phyloP scores from a whole-genome alignment of 2,329 filamentous ascomycete species.

The Aplosporella prunicola region DNA sequence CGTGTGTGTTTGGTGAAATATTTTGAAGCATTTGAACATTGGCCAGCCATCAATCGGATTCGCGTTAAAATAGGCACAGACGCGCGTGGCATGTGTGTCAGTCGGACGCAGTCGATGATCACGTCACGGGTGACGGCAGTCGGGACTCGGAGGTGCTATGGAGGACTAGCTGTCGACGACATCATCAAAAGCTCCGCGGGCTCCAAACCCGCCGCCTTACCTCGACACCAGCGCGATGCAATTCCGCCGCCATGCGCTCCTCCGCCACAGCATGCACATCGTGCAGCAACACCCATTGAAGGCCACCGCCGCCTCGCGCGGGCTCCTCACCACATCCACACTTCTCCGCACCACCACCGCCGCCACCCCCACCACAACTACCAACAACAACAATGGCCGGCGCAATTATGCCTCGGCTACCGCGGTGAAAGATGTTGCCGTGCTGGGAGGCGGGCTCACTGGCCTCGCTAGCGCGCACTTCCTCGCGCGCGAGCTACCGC shows the following conservation, averaged over 20 bases:
- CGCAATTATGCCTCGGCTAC: slow-evolving; percentile 17
- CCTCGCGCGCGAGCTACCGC: slow-evolving; percentile 57
- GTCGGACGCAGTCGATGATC: too few relatives aligned
- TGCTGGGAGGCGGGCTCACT: slow-evolving; percentile 44
- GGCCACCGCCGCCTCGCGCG: neutral
- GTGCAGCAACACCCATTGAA: slow-evolving; percentile 3
- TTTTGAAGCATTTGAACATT: too few relatives aligned
- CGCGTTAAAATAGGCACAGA: too few relatives aligned
- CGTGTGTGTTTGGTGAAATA: too few relatives aligned
- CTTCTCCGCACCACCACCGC: slow-evolving; percentile 22
- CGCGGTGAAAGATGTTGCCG: slow-evolving; percentile 35
- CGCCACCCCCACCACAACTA: slow-evolving; percentile 16
- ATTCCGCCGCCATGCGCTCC: slow-evolving; percentile 26
- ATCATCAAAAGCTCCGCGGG: slow-evolving; percentile 4
- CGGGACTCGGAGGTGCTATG: too few relatives aligned
- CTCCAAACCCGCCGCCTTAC: slow-evolving; percentile 9
- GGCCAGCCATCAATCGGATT: too few relatives aligned
- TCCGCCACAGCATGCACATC: slow-evolving; percentile 11
- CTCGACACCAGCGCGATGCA: slow-evolving; percentile 24
- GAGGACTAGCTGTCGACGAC: too few relatives aligned
- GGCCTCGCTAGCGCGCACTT: slow-evolving; percentile 54
- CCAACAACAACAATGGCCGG: slow-evolving; percentile 18
- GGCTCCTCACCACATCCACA: too few relatives aligned
- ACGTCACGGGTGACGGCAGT: too few relatives aligned
- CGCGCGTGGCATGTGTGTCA: too few relatives aligned